phyloP scores from a whole-genome alignment of 768 basidiomycete species.

The Epithele typhae region DNA sequence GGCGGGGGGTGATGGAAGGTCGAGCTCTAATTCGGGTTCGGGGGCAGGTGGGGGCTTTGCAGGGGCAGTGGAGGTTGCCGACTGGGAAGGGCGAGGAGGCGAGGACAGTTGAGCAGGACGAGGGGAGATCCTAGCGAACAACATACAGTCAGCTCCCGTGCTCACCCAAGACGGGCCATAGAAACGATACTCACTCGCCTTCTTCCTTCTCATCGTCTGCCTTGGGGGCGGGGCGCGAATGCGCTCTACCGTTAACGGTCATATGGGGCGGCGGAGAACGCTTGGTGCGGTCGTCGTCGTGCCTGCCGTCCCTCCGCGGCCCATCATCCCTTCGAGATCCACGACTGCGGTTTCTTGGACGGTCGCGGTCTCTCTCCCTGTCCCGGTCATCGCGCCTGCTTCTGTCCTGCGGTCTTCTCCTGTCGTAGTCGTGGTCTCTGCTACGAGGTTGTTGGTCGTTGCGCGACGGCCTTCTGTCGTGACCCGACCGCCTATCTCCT shows the following conservation, averaged over 20 bases:
- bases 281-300: slow-evolving; percentile 9
- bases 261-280: slow-evolving; percentile 10
- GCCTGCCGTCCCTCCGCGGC: slow-evolving; percentile 9
- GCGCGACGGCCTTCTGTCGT: slow-evolving; percentile 23
- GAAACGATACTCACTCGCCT: slow-evolving; percentile 80
- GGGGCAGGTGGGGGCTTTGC: slow-evolving; percentile 28
- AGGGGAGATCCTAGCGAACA: slow-evolving; percentile 59
- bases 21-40: slow-evolving; percentile 52
- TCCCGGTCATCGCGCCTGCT: slow-evolving; percentile 34
- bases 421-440: slow-evolving; percentile 29
- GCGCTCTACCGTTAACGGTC: slow-evolving; percentile 7
- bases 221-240: slow-evolving; percentile 2
- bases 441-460: slow-evolving; percentile 27
- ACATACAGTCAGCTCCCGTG: slow-evolving; percentile 5
- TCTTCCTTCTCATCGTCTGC: slow-evolving; percentile 73
- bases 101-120: slow-evolving; percentile 29
- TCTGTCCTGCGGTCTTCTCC: slow-evolving; percentile 30
- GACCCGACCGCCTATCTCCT: slow-evolving; percentile 23
- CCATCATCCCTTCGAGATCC: slow-evolving; percentile 1
- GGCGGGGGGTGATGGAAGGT: slow-evolving; percentile 39
- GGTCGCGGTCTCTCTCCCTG: slow-evolving; percentile 26
- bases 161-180: neutral
- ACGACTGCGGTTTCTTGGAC: slow-evolving; percentile 7
- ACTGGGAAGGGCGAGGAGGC: slow-evolving; percentile 22
- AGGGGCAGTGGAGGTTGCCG: neutral